Percentiles rank a stretch among this genome's conserved stretches.
Conservation (phyloP, 257 asterid genomes). For the Oldenlandia corymbosa region DNA sequence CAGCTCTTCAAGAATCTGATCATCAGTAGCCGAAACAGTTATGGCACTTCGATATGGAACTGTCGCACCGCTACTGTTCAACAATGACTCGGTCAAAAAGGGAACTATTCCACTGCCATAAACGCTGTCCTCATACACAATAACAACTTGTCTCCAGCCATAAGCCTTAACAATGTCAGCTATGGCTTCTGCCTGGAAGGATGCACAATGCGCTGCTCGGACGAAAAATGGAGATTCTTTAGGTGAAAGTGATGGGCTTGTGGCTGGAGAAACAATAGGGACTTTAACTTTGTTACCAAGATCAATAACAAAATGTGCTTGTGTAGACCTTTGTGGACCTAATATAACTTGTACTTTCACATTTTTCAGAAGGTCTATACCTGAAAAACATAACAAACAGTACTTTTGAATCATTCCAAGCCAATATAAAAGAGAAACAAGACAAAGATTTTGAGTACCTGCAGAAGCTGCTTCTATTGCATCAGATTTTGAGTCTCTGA, state of each 20-base stretch:
- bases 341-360: slow-evolving; percentile 37
- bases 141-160: slow-evolving; percentile 40
- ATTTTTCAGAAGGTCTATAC: slow-evolving; percentile 44
- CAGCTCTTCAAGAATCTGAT: slow-evolving; percentile 28
- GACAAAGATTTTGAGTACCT: slow-evolving; percentile 10
- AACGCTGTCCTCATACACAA: slow-evolving; percentile 31
- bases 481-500: slow-evolving; percentile 28
- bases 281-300: slow-evolving; percentile 37
- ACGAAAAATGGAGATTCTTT: slow-evolving; percentile 36
- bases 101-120: slow-evolving; percentile 41
- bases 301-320: slow-evolving; percentile 42
- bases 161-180: slow-evolving; percentile 35
- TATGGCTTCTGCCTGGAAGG: slow-evolving; percentile 41
- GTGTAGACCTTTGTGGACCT: slow-evolving; percentile 40
- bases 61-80: slow-evolving; percentile 11
- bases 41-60: slow-evolving; percentile 28
- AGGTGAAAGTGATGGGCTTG: slow-evolving; percentile 43
- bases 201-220: slow-evolving; percentile 36
- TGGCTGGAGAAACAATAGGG: slow-evolving; percentile 45
- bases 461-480: slow-evolving; percentile 36
- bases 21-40: slow-evolving; percentile 31
- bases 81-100: slow-evolving; percentile 26
- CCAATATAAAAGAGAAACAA: background rate
- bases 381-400: slow-evolving; percentile 25
- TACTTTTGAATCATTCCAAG: background rate